These are phyloP conservation scores for Dioscorea alata DNA, from an alignment of 106 monocot genomes.

Conservation along the genomic window DNA sequence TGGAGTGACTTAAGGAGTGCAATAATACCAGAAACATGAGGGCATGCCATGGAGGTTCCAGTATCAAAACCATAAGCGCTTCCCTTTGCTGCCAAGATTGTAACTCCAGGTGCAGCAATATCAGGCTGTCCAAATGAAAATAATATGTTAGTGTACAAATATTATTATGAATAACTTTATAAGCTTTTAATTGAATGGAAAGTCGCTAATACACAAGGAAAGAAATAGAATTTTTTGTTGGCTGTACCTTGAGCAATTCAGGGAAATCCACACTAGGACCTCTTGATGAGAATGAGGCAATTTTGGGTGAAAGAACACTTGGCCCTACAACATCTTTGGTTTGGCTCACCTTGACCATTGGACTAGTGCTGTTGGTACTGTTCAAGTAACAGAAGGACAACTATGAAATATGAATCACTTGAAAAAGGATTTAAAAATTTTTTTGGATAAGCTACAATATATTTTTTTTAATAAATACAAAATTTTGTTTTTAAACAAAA, in stretches of 20 bases:
- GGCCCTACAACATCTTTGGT: constrained; percentile 1
- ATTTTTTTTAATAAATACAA: too few relatives aligned
- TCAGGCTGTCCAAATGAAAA: not conserved
- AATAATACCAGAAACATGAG: constrained; percentile 2
- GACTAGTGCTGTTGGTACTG: not conserved
- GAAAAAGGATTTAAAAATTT: too few relatives aligned
- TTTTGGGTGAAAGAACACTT: constrained; percentile 2
- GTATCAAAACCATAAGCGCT: not conserved
- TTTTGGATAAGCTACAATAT: too few relatives aligned
- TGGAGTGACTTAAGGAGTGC: constrained; percentile 4
- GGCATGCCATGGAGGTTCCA: constrained; percentile 12
- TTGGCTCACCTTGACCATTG: not conserved
- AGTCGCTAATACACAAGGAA: not conserved
- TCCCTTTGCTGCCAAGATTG: constrained; percentile 1
- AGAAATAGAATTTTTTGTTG: not conserved
- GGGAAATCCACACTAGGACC: constrained; percentile 13
- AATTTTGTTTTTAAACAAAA: too few relatives aligned
- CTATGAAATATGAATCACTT: too few relatives aligned
- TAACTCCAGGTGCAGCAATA: constrained; percentile 3
- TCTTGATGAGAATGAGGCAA: constrained; percentile 18
- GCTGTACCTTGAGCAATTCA: constrained; percentile 16
- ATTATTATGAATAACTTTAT: too few relatives aligned
- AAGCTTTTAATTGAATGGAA: not conserved
- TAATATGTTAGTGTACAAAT: too few relatives aligned
- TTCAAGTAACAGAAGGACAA: too few relatives aligned